Evolutionary conservation across 768 basidiomycete species (phyloP), one percentile per base, ranked within the genome.

Genomic region (Porpolomopsis calyptriformis): DNA sequence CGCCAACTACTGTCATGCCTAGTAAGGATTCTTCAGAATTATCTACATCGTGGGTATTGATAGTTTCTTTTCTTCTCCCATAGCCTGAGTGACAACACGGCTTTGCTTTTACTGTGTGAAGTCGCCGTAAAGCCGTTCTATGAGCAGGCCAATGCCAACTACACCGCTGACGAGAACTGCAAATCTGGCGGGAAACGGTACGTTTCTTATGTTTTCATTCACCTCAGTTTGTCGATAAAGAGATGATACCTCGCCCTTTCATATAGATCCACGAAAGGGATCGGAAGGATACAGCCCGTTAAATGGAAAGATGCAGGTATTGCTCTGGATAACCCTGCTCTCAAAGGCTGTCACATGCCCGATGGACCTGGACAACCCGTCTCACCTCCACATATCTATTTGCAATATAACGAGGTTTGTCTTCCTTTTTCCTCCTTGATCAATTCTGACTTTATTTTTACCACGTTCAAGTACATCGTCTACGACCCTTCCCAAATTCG

Each of bases 301-400:
- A 62, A 67, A 9, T 81, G 78, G 78, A 71, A 78, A 54, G 78
- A 80, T 55, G 78, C 77, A 0, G 77, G 76, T 22, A 58, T 57
- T 33, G 70, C 70, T 1, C 58, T 77, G 8, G 68, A 63, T 25
- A 65, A 78, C 52, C 62, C 67, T 6, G 74, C 67, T 16, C 65
- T 81, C 19, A 54, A 63, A 29, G 78, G 78, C 14, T 75, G 73
- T 47, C 58, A 68, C 29, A 80, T 81, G 78, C 78, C 78, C n/a
- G 72, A 76, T 43, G 76, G 77, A 6, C 60, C 61, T 9, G 65
- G 65, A 4, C 47, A 62, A 45, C 57, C 68, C 34, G 58, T 70
- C 4, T 43, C 46, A 29, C 52, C 54, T 6, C 51, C 56, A 4
- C 55, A 57, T 20, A 56, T 49, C 7, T 62, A 55, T 49, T 54